These are phyloP conservation scores for Anacardium occidentale DNA, from an alignment of 345 rosid genomes.

Conservation along the genomic window DNA sequence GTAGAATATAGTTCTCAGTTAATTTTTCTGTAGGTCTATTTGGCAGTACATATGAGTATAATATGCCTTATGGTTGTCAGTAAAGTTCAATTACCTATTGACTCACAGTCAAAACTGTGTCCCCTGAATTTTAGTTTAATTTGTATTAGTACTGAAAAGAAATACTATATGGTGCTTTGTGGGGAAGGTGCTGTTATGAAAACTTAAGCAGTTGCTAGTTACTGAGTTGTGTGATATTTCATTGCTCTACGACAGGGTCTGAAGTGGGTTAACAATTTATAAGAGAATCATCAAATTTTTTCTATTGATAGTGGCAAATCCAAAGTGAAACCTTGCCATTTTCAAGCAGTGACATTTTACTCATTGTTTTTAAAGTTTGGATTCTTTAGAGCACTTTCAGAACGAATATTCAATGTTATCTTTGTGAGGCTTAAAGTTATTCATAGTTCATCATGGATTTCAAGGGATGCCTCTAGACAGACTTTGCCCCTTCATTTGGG, in stretches of 20 bases:
- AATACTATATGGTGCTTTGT: neutral
- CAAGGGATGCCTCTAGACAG: too few species aligned
- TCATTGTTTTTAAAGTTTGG: neutral
- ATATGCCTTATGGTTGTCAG: too few species aligned
- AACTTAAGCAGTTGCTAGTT: neutral
- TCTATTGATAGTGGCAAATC: too few species aligned
- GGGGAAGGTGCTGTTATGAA: neutral
- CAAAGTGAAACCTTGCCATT: neutral
- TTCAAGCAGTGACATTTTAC: constrained; percentile 3
- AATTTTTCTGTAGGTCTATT: neutral
- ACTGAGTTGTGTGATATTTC: neutral
- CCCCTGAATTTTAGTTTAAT: neutral
- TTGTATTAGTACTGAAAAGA: too few species aligned
- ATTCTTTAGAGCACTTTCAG: neutral
- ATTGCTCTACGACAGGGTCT: neutral
- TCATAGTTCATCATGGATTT: neutral
- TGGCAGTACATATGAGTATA: neutral
- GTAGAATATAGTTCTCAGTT: neutral
- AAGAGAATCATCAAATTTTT: neutral
- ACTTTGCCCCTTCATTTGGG: too few species aligned
- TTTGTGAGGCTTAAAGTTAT: constrained; percentile 5
- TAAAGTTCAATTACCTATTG: neutral
- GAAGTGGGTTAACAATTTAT: neutral
- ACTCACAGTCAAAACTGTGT: neutral
- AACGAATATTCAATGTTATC: neutral